phyloP scores from a whole-genome alignment of 805 yeast species.

The Spathaspora hagerdaliae region DNA sequence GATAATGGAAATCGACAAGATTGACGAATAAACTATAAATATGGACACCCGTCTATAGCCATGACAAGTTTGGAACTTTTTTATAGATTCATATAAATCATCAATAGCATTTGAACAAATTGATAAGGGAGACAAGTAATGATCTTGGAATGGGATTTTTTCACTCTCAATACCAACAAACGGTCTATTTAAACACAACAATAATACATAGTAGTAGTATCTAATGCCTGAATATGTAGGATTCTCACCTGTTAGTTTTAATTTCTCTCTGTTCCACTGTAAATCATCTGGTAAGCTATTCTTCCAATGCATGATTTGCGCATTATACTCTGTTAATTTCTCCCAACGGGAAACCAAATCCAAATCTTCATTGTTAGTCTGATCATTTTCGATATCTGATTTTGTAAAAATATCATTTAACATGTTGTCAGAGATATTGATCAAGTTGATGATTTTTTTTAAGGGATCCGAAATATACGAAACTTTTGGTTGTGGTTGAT shows the following conservation, averaged over 20 bases:
- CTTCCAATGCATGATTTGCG: conserved; percentile 51
- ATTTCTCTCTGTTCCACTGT: conserved; percentile 43
- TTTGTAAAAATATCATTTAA: conserved; percentile 42
- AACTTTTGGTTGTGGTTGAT: conserved; percentile 6
- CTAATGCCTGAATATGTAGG: conserved; percentile 52
- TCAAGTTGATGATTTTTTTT: conserved; percentile 38
- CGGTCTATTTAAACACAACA: conserved; percentile 58
- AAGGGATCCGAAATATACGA: conserved; percentile 43
- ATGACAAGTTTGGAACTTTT: conserved; percentile 33
- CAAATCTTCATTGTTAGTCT: conserved; percentile 32
- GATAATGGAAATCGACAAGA: conserved; percentile 41
- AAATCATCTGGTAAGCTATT: conserved; percentile 44
- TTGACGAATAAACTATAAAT: conserved; percentile 45
- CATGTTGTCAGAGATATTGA: conserved; percentile 42
- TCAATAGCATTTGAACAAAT: conserved; percentile 39
- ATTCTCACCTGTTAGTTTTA: conserved; percentile 43
- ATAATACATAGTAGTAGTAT: conserved; percentile 55
- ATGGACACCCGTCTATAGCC: conserved; percentile 42
- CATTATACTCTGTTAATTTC: conserved; percentile 44
- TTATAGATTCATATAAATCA: conserved; percentile 37
- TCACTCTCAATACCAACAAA: conserved; percentile 40
- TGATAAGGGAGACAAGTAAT: conserved; percentile 25
- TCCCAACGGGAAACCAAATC: conserved; percentile 36
- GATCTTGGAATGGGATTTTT: conserved; percentile 8
- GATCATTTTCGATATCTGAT: conserved; percentile 26